These are phyloP conservation scores for Meyerozyma elateridarum DNA, from an alignment of 1,139 yeast species.

Conservation along the genomic window DNA sequence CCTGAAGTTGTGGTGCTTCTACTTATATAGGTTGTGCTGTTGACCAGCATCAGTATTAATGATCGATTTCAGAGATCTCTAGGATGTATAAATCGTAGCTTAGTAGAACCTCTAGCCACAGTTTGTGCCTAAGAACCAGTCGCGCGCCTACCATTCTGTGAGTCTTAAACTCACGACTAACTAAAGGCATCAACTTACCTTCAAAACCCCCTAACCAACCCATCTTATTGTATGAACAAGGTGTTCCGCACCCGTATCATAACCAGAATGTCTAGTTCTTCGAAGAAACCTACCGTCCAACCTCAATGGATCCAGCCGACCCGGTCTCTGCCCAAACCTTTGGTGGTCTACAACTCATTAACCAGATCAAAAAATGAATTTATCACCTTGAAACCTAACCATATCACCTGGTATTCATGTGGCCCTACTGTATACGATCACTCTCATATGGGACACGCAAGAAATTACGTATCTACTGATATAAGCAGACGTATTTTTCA, in stretches of 20 bases:
- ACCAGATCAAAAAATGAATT: slow-evolving; percentile 80
- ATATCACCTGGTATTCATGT: slow-evolving; percentile 93
- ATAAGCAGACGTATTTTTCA: slow-evolving; percentile 83
- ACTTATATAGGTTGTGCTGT: slow-evolving; percentile 1
- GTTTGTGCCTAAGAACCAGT: too few species aligned
- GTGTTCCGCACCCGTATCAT: slow-evolving; percentile 2
- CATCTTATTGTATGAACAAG: slow-evolving; percentile 7
- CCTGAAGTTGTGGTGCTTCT: slow-evolving; percentile 18
- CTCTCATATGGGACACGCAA: slow-evolving; percentile 98
- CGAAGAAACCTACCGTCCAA: slow-evolving; percentile 25
- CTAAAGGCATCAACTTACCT: too few species aligned
- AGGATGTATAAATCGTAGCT: too few species aligned
- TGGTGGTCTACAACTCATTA: slow-evolving; percentile 65
- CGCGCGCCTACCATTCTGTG: too few species aligned
- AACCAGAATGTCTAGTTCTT: slow-evolving; percentile 9
- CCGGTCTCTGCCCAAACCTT: slow-evolving; percentile 15
- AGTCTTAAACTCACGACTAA: too few species aligned
- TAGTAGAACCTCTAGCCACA: too few species aligned
- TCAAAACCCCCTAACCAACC: too few species aligned
- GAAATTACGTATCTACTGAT: slow-evolving; percentile 93
- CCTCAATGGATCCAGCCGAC: slow-evolving; percentile 40
- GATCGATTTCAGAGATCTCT: neutral
- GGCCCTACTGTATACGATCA: slow-evolving; percentile 99
- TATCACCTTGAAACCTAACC: slow-evolving; percentile 55
- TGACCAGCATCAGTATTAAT: slow-evolving; percentile 5